A percentile compares a stretch with the other conserved stretches of the same genome.
These are phyloP conservation scores for Paraconiothyrium brasiliense DNA, from an alignment of 2,329 filamentous ascomycete genomes.

Conservation along the genomic window DNA sequence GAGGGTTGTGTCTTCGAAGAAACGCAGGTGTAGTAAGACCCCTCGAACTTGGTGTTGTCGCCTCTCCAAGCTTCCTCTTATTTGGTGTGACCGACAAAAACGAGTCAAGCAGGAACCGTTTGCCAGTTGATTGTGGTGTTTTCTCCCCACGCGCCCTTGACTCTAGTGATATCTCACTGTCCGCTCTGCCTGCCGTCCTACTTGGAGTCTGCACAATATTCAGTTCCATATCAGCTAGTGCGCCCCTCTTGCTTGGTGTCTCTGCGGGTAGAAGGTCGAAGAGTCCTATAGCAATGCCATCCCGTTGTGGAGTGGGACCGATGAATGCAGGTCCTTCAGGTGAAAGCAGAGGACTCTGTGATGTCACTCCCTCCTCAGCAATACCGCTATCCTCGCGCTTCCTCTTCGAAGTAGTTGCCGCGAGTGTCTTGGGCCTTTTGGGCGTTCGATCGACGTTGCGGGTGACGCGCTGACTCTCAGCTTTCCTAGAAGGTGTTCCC, in stretches of 20 bases:
- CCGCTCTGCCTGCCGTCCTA: conserved; percentile 38
- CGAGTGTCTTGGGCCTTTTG: conserved; percentile 31
- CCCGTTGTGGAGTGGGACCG: conserved; percentile 81
- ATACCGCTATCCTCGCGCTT: conserved; percentile 36
- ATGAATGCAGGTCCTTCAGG: conserved; percentile 56
- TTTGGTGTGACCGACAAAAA: conserved; percentile 67
- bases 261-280: conserved; percentile 75
- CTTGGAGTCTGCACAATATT: conserved; percentile 53
- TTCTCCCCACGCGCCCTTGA: conserved; percentile 44
- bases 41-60: conserved; percentile 48
- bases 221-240: conserved; percentile 38
- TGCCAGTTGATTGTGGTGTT: conserved; percentile 65
- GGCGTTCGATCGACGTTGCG: conserved; percentile 38
- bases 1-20: conserved; percentile 63
- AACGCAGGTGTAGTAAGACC: conserved; percentile 76
- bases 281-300: conserved; percentile 78
- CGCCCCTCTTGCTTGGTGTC: conserved; percentile 51
- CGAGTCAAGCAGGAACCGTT: conserved; percentile 68
- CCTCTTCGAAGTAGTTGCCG: conserved; percentile 42
- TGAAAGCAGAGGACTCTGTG: conserved; percentile 33
- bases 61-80: conserved; percentile 54
- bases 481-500: conserved; percentile 45
- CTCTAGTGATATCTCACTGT: conserved; percentile 40
- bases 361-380: conserved; percentile 23
- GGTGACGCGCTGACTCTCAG: conserved; percentile 30